phyloP scores from a whole-genome alignment of 805 yeast species.

The Saccharomycopsis sp. region DNA sequence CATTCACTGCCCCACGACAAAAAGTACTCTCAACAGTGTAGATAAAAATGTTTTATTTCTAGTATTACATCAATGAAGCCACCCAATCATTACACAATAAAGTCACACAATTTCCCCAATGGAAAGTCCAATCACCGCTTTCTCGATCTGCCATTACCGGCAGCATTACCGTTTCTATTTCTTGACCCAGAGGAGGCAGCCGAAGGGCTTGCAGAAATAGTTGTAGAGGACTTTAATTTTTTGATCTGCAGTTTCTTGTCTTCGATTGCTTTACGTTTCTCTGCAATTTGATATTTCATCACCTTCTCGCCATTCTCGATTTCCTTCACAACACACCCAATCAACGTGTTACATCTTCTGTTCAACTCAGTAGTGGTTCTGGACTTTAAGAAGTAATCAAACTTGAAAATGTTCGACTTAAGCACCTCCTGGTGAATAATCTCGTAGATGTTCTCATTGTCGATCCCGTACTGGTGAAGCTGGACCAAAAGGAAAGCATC shows the following conservation, averaged over 20 bases:
- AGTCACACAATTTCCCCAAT: too few relatives aligned
- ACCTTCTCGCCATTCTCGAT: slow-evolving; percentile 30
- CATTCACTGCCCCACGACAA: too few relatives aligned
- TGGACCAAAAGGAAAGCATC: slow-evolving; percentile 82
- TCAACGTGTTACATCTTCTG: slow-evolving; percentile 73
- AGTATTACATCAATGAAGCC: too few relatives aligned
- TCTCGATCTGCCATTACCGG: not conserved
- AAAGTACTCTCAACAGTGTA: too few relatives aligned
- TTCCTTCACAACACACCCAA: slow-evolving; percentile 72
- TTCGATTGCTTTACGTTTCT: slow-evolving; percentile 12
- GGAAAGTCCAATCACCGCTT: not conserved
- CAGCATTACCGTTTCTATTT: not conserved
- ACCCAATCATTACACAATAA: too few relatives aligned
- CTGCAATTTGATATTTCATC: slow-evolving; percentile 4
- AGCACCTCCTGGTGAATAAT: slow-evolving; percentile 67
- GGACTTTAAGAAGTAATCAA: slow-evolving; percentile 82
- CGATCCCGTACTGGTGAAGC: slow-evolving; percentile 74
- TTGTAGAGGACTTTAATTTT: not conserved
- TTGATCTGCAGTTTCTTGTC: not conserved
- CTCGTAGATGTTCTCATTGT: slow-evolving; percentile 72
- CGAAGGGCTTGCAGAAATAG: not conserved
- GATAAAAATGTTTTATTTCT: too few relatives aligned
- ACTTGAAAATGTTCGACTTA: slow-evolving; percentile 69
- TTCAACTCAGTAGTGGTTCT: slow-evolving; percentile 71
- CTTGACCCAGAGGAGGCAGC: not conserved